These are phyloP conservation scores for Tolypocladium capitatum DNA, from an alignment of 2,329 filamentous ascomycete species.

Conservation along the genomic window DNA sequence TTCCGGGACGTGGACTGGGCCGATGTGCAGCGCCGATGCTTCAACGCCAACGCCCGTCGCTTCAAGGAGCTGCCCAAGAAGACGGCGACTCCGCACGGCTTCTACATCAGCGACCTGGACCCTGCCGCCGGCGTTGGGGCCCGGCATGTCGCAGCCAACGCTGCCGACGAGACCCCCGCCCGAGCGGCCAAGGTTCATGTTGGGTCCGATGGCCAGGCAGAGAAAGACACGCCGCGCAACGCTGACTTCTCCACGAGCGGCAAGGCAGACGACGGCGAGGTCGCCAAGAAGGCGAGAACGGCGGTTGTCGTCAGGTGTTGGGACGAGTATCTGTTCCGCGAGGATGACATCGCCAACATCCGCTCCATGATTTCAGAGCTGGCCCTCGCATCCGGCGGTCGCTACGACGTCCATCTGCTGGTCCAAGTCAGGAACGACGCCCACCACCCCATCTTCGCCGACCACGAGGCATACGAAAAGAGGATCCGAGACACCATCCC, in stretches of 20 bases:
- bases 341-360: conserved; percentile 70
- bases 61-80: conserved; percentile 41
- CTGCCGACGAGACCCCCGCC: conserved; percentile 2
- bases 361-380: conserved; percentile 77
- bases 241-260: conserved; percentile 1
- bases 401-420: conserved; percentile 77
- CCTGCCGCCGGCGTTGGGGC: background rate
- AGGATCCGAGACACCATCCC: conserved; percentile 59
- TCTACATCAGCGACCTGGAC: conserved; percentile 25
- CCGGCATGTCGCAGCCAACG: background rate
- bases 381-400: conserved; percentile 64
- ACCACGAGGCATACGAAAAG: conserved; percentile 52
- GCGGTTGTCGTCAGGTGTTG: conserved; percentile 74
- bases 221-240: background rate
- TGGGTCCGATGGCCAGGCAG: background rate
- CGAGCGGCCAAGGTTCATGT: too few species aligned
- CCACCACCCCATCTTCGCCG: conserved; percentile 64
- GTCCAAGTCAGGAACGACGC: conserved; percentile 72
- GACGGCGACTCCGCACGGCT: conserved; percentile 31
- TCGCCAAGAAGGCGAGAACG: conserved; percentile 30
- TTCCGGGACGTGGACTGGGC: conserved; percentile 69
- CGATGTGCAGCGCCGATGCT: conserved; percentile 61
- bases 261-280: conserved; percentile 1
- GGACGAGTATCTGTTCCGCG: conserved; percentile 65
- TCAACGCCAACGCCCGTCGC: conserved; percentile 53